A percentile compares a stretch with the other conserved stretches of the same genome.
Evolutionary conservation across 192 early-diverging fungal species (phyloP).

Genomic region (Podila verticillata): DNA sequence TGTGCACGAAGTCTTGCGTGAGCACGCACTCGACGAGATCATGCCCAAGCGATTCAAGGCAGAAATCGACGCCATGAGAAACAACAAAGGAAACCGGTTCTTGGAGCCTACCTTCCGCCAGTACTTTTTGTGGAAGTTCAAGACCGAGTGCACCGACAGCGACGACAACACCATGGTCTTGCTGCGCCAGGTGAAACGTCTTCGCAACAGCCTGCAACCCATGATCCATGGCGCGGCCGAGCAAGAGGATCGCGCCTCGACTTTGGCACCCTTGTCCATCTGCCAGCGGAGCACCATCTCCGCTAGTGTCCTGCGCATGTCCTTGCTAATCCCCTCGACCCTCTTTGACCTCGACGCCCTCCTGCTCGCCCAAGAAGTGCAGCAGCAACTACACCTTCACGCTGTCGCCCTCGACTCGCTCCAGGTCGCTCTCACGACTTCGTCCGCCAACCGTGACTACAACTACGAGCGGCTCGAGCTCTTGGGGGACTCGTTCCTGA

Average conservation of each 20-base stretch:
- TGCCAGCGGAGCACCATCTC: constrained; percentile 44
- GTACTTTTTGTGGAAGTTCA: constrained; percentile 52
- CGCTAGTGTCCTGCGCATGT: constrained; percentile 55
- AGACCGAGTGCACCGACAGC: neutral
- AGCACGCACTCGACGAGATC: constrained; percentile 17
- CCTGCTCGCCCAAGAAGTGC: constrained; percentile 59
- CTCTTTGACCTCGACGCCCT: constrained; percentile 68
- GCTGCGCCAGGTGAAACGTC: constrained; percentile 33
- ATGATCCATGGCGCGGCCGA: constrained; percentile 9
- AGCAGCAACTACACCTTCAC: neutral
- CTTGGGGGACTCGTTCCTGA: constrained; percentile 90
- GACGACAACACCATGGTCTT: constrained; percentile 50
- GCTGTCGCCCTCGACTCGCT: constrained; percentile 51
- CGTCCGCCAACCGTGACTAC: constrained; percentile 70
- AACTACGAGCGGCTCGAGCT: constrained; percentile 92
- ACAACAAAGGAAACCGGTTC: neutral
- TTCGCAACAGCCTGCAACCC: constrained; percentile 56
- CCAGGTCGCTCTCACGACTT: constrained; percentile 77
- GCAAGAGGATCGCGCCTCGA: constrained; percentile 17
- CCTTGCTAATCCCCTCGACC: constrained; percentile 68
- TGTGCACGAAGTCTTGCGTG: constrained; percentile 34
- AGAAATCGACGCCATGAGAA: constrained; percentile 6
- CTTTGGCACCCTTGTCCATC: constrained; percentile 36
- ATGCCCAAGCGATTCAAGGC: constrained; percentile 17
- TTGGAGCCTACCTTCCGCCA: constrained; percentile 35